Evolutionary conservation across 805 yeast species (phyloP), one percentile per base, ranked within the genome.

Genomic region (Hanseniaspora mollemarum): DNA sequence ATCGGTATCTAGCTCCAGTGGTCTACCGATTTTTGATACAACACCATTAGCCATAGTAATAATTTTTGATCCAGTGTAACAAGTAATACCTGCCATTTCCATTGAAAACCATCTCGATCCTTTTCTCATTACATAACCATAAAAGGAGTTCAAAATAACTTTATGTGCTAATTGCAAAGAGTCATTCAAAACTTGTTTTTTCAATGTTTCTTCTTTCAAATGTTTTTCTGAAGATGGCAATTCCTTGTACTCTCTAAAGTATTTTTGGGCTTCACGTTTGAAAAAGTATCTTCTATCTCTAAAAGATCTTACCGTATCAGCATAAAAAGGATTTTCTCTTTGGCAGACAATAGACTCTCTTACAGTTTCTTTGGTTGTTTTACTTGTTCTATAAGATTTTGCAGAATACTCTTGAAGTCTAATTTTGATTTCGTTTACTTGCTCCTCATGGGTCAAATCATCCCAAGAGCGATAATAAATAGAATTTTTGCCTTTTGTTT

Each of bases 71-170:
- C 99, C 99, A 0, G 98, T 92, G 44, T 88, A 72, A 73, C 98
- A 94, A 0, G 99, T 92, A 18, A 92, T 92, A 55, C 99, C 99
- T 0, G 98, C 99, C 98, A 94, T 92, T 65, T 92, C 98, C 92
- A 92, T 87, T 0, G 98, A 92, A 60, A 88, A 92, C 99, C 99
- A 92, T 54, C 99, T 75, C 0, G 98, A 92, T 36, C 98, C 99
- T 60, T 92, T 92, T 67, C 99, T 77, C 98, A 92, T 92, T 13
- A 92, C 98, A 60, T 92, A 92, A 45, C 99, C 99, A 60, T 92
- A 92, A 63, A 92, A 92, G 0, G 97, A 90, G 62, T 92, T 92
- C 60, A 92, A 73, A 67, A 92, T 92, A 61, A 90, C 96, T 61
- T 92, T 92, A 65, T 92, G 97, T 0, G 98, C 98, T 56, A 92